phyloP scores from a whole-genome alignment of 2,329 filamentous ascomycete species.

The Xylariaceae sp. region DNA sequence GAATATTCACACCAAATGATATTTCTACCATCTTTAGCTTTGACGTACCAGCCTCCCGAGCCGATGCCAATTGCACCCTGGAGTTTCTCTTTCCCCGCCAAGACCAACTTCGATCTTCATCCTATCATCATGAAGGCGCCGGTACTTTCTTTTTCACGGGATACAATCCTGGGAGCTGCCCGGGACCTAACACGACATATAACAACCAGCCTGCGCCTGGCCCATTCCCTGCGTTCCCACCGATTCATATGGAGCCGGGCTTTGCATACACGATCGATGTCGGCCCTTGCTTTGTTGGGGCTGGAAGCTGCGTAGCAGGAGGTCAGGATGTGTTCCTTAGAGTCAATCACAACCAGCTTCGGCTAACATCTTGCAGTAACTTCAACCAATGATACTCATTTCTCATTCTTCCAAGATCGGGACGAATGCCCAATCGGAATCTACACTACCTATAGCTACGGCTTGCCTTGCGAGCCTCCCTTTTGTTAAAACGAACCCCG shows the following conservation, averaged over 20 bases:
- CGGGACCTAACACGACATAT: slow-evolving; percentile 29
- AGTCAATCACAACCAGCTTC: no score
- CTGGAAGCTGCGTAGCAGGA: slow-evolving; percentile 32
- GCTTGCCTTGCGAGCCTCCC: slow-evolving; percentile 23
- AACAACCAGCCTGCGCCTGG: slow-evolving; percentile 29
- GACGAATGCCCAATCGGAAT: slow-evolving; percentile 30
- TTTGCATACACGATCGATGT: slow-evolving; percentile 33
- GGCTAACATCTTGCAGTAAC: slow-evolving; percentile 23
- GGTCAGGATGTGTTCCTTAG: slow-evolving; percentile 17
- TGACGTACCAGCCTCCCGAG: slow-evolving; percentile 38
- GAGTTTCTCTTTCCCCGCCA: slow-evolving; percentile 43
- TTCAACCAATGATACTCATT: slow-evolving; percentile 32
- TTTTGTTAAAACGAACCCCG: slow-evolving; percentile 8
- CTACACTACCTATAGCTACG: slow-evolving; percentile 31
- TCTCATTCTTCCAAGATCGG: slow-evolving; percentile 30
- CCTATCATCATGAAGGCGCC: slow-evolving; percentile 34
- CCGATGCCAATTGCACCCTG: slow-evolving; percentile 45
- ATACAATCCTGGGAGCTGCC: slow-evolving; percentile 29
- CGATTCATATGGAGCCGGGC: slow-evolving; percentile 34
- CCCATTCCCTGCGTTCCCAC: slow-evolving; percentile 27
- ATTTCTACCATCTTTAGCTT: slow-evolving; percentile 43
- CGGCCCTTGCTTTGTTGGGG: slow-evolving; percentile 29
- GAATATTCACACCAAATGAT: slow-evolving; percentile 37
- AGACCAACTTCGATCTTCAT: slow-evolving; percentile 33
- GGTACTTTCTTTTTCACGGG: slow-evolving; percentile 37